Evolutionary conservation across 1,284 basidiomycete genomes (phyloP).

Genomic region (Xanthoconium separans): DNA sequence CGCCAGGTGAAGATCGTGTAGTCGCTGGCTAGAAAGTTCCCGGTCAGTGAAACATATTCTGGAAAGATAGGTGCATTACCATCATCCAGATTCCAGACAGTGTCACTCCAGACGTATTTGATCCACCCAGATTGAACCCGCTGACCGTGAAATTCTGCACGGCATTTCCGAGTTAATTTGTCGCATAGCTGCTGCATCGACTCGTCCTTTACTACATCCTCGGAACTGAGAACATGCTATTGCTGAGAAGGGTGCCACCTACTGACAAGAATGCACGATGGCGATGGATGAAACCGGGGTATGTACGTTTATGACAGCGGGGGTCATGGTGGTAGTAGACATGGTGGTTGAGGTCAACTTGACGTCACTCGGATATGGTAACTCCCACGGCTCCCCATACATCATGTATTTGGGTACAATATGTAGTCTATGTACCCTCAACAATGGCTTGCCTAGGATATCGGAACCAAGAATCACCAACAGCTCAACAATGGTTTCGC

Average conservation of each 20-base stretch:
- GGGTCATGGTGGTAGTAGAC: background rate
- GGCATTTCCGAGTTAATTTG: conserved; percentile 64
- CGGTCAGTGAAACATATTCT: background rate
- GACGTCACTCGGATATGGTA: no score
- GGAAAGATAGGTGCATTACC: conserved; percentile 39
- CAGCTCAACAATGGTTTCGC: conserved; percentile 67
- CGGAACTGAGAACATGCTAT: conserved; percentile 7
- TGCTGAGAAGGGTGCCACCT: background rate
- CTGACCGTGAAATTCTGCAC: conserved; percentile 52
- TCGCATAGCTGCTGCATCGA: conserved; percentile 60
- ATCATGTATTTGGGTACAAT: background rate
- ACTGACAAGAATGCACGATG: conserved; percentile 68
- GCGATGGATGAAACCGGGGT: conserved; percentile 73
- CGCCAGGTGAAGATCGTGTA: conserved; percentile 79
- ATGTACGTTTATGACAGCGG: conserved; percentile 60
- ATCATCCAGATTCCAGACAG: conserved; percentile 78
- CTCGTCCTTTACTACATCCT: conserved; percentile 58
- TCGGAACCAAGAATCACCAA: conserved; percentile 46
- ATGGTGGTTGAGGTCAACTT: background rate
- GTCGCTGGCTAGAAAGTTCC: conserved; percentile 57
- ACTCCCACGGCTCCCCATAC: conserved; percentile 3
- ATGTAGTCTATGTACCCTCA: conserved; percentile 11
- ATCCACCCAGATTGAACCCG: conserved; percentile 74
- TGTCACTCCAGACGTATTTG: conserved; percentile 74
- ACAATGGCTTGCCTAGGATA: background rate